These are phyloP conservation scores for Beauveria medogensis DNA, from an alignment of 2,329 filamentous ascomycete species.

Conservation along the genomic window DNA sequence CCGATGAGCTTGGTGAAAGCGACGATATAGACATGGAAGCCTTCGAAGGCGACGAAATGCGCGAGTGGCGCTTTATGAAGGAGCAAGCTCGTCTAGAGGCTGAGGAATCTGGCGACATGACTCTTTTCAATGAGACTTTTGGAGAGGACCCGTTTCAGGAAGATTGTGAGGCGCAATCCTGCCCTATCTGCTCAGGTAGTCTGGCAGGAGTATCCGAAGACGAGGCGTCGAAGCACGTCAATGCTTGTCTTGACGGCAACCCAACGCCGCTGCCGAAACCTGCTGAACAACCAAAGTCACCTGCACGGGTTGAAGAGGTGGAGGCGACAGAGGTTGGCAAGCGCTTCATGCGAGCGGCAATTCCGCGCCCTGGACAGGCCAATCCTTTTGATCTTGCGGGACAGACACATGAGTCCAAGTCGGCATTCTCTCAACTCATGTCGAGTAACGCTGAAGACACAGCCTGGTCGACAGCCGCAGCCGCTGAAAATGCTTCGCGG, in stretches of 20 bases:
- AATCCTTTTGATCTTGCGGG: constrained; percentile 61
- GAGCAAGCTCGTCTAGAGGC: constrained; percentile 63
- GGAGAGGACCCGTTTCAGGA: constrained; percentile 25
- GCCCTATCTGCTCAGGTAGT: constrained; percentile 68
- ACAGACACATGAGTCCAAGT: constrained; percentile 35
- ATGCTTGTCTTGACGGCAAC: constrained; percentile 82
- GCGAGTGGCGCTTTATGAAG: constrained; percentile 64
- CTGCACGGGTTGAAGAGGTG: constrained; percentile 19
- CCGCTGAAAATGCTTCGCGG: constrained; percentile 65
- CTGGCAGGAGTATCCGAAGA: constrained; percentile 54
- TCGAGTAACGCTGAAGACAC: constrained; percentile 80
- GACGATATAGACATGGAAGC: constrained; percentile 49
- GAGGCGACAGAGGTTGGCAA: constrained; percentile 38
- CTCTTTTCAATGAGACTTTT: constrained; percentile 24
- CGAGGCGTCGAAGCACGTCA: constrained; percentile 77
- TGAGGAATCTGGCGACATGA: constrained; percentile 40
- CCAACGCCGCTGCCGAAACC: constrained; percentile 47
- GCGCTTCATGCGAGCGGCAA: constrained; percentile 57
- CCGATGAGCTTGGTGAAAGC: constrained; percentile 29
- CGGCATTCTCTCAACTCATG: constrained; percentile 92
- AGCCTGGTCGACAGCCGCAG: constrained; percentile 83
- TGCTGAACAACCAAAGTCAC: constrained; percentile 10
- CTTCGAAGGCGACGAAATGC: constrained; percentile 55
- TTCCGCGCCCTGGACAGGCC: constrained; percentile 70
- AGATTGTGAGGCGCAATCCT: constrained; percentile 34